Evolutionary conservation across 2,329 filamentous ascomycete species (phyloP).

Genomic region (Paracamarosporium sp.): DNA sequence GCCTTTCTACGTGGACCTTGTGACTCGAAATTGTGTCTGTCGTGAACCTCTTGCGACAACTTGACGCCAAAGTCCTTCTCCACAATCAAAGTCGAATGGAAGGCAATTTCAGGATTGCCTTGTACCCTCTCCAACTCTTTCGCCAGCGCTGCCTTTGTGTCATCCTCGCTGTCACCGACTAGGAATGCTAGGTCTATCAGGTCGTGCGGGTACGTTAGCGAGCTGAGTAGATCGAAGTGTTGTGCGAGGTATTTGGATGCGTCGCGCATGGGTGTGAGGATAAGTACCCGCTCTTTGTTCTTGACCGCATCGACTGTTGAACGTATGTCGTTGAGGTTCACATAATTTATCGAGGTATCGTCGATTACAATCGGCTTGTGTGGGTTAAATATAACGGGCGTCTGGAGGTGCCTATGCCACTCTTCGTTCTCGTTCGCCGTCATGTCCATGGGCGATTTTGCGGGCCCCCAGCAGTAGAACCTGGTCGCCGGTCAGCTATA

Average conservation of each 20-base stretch:
- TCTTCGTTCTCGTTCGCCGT: slow-evolving; percentile 85
- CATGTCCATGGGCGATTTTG: slow-evolving; percentile 97
- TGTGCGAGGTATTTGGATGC: slow-evolving; percentile 81
- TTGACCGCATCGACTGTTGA: slow-evolving; percentile 79
- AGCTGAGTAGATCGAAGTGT: slow-evolving; percentile 90
- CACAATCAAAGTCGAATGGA: slow-evolving; percentile 83
- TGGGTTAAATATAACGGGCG: slow-evolving; percentile 95
- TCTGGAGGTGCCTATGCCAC: slow-evolving; percentile 88
- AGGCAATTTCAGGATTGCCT: slow-evolving; percentile 77
- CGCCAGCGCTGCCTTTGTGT: slow-evolving; percentile 85
- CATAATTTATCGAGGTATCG: slow-evolving; percentile 74
- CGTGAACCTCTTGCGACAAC: slow-evolving; percentile 78
- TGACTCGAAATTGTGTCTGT: slow-evolving; percentile 83
- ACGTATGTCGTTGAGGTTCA: slow-evolving; percentile 84
- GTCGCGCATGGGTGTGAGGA: slow-evolving; percentile 92
- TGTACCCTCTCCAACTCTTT: slow-evolving; percentile 89
- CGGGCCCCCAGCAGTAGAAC: slow-evolving; percentile 96
- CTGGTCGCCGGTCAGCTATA: slow-evolving; percentile 57
- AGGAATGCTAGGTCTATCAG: slow-evolving; percentile 96
- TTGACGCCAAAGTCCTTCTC: slow-evolving; percentile 88
- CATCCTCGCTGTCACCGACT: slow-evolving; percentile 88
- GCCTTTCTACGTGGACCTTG: slow-evolving; percentile 90
- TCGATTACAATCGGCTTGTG: slow-evolving; percentile 88
- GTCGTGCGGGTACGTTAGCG: slow-evolving; percentile 92
- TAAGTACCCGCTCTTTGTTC: slow-evolving; percentile 87